phyloP scores from a whole-genome alignment of 2,329 filamentous ascomycete species.

The Cylindrodendrum hubeiense region DNA sequence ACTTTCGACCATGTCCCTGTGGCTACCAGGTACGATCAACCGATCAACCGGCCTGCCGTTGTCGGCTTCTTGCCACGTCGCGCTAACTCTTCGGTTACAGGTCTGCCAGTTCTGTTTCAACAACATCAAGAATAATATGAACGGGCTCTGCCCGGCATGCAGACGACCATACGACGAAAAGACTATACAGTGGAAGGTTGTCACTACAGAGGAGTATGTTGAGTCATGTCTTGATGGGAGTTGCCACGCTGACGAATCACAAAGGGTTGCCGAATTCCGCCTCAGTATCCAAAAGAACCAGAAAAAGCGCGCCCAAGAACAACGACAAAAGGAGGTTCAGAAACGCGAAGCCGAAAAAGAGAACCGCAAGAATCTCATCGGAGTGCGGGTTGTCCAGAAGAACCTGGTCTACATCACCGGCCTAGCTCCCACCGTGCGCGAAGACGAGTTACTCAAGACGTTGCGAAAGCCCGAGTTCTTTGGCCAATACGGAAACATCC shows the following conservation, averaged over 20 bases:
- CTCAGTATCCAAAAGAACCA: slow-evolving; percentile 89
- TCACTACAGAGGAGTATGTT: slow-evolving; percentile 92
- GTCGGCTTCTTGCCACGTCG: slow-evolving; percentile 34
- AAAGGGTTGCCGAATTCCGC: slow-evolving; percentile 79
- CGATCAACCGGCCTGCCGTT: background rate
- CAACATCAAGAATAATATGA: slow-evolving; percentile 98
- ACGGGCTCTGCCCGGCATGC: slow-evolving; percentile 97
- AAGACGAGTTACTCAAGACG: slow-evolving; percentile 92
- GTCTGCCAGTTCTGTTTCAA: slow-evolving; percentile 99
- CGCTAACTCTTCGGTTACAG: slow-evolving; percentile 59
- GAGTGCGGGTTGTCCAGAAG: slow-evolving; percentile 96
- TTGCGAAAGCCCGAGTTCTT: slow-evolving; percentile 94
- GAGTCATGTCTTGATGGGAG: slow-evolving; percentile 7
- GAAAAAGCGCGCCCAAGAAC: slow-evolving; percentile 86
- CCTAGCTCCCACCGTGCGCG: slow-evolving; percentile 88
- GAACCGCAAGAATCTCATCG: slow-evolving; percentile 94
- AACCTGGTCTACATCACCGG: slow-evolving; percentile 99
- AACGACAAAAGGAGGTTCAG: slow-evolving; percentile 93
- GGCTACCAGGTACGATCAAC: slow-evolving; percentile 86
- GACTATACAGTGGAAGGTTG: slow-evolving; percentile 96
- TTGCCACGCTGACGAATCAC: slow-evolving; percentile 36
- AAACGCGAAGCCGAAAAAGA: slow-evolving; percentile 97
- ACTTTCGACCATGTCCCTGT: slow-evolving; percentile 96
- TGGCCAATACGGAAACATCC: slow-evolving; percentile 97
- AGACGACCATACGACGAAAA: slow-evolving; percentile 95